phyloP scores from a whole-genome alignment of 2,329 filamentous ascomycete genomes.

The Cladosporium cucumerinum region DNA sequence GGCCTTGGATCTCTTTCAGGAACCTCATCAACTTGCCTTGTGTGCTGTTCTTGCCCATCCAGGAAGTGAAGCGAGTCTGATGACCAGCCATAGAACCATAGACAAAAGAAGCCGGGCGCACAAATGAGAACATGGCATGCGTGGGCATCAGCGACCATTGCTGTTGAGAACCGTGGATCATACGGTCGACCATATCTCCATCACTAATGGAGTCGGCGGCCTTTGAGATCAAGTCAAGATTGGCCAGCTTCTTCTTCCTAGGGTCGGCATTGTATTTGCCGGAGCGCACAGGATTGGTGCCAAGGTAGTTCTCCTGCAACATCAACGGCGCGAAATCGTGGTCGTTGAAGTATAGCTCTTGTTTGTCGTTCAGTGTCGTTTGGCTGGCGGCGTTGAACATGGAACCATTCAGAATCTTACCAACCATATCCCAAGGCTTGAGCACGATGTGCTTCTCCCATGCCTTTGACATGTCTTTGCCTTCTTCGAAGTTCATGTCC shows the following conservation, averaged over 20 bases:
- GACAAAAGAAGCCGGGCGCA: conserved; percentile 82
- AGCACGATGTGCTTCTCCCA: conserved; percentile 98
- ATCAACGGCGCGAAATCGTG: conserved; percentile 97
- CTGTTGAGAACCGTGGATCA: conserved; percentile 98
- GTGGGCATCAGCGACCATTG: conserved; percentile 98
- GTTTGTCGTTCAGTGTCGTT: conserved; percentile 91
- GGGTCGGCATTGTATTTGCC: conserved; percentile 54
- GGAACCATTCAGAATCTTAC: conserved; percentile 83
- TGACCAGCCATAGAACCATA: conserved; percentile 68
- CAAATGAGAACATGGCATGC: conserved; percentile 92
- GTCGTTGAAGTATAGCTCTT: conserved; percentile 98
- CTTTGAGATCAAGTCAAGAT: conserved; percentile 80
- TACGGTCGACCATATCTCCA: conserved; percentile 89
- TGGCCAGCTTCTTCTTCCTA: conserved; percentile 71
- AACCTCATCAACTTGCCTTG: conserved; percentile 69
- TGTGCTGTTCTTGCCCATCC: conserved; percentile 95
- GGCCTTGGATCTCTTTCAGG: conserved; percentile 90
- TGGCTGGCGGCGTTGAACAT: conserved; percentile 83
- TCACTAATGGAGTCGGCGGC: conserved; percentile 96
- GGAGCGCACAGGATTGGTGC: conserved; percentile 69
- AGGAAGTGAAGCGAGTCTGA: conserved; percentile 74
- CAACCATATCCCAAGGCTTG: conserved; percentile 97
- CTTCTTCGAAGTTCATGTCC: conserved; percentile 76
- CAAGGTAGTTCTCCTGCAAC: conserved; percentile 97
- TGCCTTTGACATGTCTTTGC: conserved; percentile 91